These are phyloP conservation scores for Phlebopus sp. DNA, from an alignment of 1,284 basidiomycete genomes.

Conservation along the genomic window DNA sequence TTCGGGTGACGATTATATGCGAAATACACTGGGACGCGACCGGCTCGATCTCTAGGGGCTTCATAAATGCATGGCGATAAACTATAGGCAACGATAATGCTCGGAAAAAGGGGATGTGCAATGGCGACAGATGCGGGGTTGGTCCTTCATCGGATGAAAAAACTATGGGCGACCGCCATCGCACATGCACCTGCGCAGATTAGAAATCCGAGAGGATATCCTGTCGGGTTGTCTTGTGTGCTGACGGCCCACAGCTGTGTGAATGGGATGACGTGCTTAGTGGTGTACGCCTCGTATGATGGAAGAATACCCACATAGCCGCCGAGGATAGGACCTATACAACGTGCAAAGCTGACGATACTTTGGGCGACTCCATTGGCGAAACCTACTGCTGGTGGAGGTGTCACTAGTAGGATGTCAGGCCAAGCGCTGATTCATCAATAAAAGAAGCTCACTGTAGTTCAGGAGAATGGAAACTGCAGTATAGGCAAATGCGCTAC, in stretches of 20 bases:
- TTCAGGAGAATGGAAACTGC: constrained; percentile 76
- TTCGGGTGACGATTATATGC: too few species aligned
- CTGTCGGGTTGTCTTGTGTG: constrained; percentile 62
- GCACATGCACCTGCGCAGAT: constrained; percentile 59
- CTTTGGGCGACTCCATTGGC: constrained; percentile 83
- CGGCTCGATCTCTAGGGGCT: too few species aligned
- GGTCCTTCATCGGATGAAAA: constrained; percentile 57
- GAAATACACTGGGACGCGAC: too few species aligned
- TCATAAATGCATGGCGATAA: too few species aligned
- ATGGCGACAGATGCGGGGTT: neutral
- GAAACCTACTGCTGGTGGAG: constrained; percentile 69
- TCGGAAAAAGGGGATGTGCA: neutral
- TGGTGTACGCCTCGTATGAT: neutral
- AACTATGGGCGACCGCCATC: constrained; percentile 65
- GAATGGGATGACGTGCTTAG: neutral
- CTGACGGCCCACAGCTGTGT: constrained; percentile 77
- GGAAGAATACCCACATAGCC: constrained; percentile 58
- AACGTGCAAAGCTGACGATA: constrained; percentile 78
- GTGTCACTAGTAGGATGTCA: constrained; percentile 57
- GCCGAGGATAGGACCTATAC: constrained; percentile 74
- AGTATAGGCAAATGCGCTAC: constrained; percentile 75
- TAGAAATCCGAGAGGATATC: constrained; percentile 73
- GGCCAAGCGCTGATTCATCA: neutral
- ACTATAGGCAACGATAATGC: neutral
- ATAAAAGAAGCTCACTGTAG: constrained; percentile 54